phyloP scores from a whole-genome alignment of 129 eudicot genomes.

The Ambrosia artemisiifolia region DNA sequence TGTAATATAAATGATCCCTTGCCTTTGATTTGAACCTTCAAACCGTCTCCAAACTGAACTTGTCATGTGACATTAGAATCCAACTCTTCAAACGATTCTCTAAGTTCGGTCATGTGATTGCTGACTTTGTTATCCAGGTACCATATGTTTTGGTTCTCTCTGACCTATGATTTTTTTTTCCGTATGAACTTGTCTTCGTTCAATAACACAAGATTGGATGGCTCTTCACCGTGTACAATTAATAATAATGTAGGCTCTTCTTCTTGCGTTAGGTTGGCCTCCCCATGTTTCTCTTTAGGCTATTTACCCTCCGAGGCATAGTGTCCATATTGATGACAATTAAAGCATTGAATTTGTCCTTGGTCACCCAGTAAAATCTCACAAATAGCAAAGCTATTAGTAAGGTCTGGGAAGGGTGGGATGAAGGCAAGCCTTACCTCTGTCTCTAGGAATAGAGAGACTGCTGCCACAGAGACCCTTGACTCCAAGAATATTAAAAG shows the following conservation, averaged over 20 bases:
- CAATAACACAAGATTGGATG: not conserved
- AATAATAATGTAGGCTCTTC: not conserved
- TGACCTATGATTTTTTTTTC: too few species aligned
- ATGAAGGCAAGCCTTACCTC: too few species aligned
- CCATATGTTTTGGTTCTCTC: not conserved
- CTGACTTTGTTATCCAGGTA: not conserved
- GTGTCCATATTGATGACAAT: not conserved
- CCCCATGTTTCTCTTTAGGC: too few species aligned
- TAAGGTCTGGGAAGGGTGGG: too few species aligned
- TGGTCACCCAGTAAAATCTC: too few species aligned
- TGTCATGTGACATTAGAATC: not conserved
- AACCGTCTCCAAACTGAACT: not conserved
- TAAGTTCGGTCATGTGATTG: not conserved
- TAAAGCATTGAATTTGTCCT: too few species aligned
- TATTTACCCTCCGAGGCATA: too few species aligned
- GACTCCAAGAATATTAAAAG: too few species aligned
- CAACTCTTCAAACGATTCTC: not conserved
- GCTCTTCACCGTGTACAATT: not conserved
- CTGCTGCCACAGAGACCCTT: too few species aligned
- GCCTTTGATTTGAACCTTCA: not conserved
- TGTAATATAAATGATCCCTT: not conserved
- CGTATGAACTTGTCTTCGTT: not conserved
- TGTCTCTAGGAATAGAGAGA: too few species aligned
- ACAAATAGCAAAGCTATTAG: too few species aligned
- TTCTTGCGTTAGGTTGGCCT: not conserved